These are phyloP conservation scores for Rosa hybrid DNA, from an alignment of 331 rosid genomes.

Conservation along the genomic window DNA sequence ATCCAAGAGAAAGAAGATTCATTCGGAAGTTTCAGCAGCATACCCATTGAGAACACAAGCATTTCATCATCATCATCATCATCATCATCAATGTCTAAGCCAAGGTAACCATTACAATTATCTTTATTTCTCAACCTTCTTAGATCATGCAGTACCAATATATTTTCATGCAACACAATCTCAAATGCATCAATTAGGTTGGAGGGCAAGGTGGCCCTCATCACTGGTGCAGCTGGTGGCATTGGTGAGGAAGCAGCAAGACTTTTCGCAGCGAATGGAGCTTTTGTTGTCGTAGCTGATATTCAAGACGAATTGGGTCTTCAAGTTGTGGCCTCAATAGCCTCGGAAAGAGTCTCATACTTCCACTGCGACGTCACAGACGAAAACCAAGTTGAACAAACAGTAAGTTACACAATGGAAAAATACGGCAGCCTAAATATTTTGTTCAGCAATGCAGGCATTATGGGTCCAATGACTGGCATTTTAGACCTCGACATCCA, in stretches of 20 bases:
- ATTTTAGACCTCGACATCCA: conserved; percentile 69
- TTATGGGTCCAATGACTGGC: conserved; percentile 54
- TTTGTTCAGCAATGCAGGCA: conserved; percentile 82
- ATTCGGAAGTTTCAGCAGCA: conserved; percentile 24
- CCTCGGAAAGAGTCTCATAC: conserved; percentile 46
- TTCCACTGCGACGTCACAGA: conserved; percentile 81
- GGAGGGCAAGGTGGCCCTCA: conserved; percentile 77
- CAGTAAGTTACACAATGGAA: conserved; percentile 46
- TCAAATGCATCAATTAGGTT: conserved; percentile 37
- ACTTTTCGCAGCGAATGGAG: conserved; percentile 66
- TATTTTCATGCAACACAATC: not conserved
- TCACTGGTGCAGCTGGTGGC: conserved; percentile 88
- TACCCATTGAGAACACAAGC: not conserved
- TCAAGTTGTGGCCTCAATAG: conserved; percentile 51
- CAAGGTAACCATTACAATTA: conserved; percentile 33
- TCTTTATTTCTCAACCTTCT: not conserved
- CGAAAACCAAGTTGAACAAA: conserved; percentile 65
- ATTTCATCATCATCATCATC: conserved; percentile 1
- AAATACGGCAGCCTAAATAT: conserved; percentile 64
- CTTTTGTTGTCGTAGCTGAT: conserved; percentile 64
- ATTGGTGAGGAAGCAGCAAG: conserved; percentile 77
- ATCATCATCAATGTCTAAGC: conserved; percentile 32
- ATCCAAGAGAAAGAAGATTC: conserved; percentile 29
- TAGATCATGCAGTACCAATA: not conserved
- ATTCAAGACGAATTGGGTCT: conserved; percentile 72